Conservation (phyloP, 805 yeast genomes). For the Kodamaea lidongshanica region DNA sequence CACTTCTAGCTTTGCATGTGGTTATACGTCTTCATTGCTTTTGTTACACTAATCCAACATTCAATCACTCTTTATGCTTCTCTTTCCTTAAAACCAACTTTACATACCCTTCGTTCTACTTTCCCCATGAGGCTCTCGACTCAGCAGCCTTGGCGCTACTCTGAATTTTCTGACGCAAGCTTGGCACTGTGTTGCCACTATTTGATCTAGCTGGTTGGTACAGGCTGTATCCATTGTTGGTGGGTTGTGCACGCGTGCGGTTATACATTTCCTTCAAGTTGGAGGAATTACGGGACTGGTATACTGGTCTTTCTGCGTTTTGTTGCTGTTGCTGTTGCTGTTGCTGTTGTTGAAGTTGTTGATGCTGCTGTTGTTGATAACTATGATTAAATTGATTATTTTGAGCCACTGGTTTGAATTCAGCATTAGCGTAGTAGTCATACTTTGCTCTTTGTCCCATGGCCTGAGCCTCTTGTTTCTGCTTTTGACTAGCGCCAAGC, state of each 20-base stretch:
- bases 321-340: constrained; percentile 4
- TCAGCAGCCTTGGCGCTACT: constrained; percentile 13
- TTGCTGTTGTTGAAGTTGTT: constrained; percentile 8
- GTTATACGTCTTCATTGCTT: too few relatives aligned
- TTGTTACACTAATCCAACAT: too few relatives aligned
- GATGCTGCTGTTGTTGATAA: constrained; percentile 9
- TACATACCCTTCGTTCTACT: constrained; percentile 5
- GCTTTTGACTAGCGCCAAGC: constrained; percentile 25
- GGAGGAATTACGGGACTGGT: constrained; percentile 29
- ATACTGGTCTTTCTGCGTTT: constrained; percentile 11
- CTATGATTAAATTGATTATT: constrained; percentile 9
- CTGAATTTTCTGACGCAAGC: constrained; percentile 27
- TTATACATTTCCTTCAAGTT: constrained; percentile 36
- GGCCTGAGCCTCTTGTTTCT: constrained; percentile 9
- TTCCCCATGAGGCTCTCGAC: constrained; percentile 24
- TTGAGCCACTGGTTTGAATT: constrained; percentile 11
- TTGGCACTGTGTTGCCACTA: constrained; percentile 16
- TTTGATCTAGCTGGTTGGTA: constrained; percentile 19
- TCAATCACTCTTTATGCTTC: too few relatives aligned
- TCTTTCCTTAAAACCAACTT: too few relatives aligned
- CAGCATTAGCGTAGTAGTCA: constrained; percentile 11
- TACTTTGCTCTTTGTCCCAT: constrained; percentile 4
- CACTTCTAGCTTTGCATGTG: too few relatives aligned
- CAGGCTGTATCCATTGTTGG: constrained; percentile 25
- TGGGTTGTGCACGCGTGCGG: constrained; percentile 34